Conservation (phyloP, 2,329 filamentous ascomycete genomes). For the Talaromyces sp. region DNA sequence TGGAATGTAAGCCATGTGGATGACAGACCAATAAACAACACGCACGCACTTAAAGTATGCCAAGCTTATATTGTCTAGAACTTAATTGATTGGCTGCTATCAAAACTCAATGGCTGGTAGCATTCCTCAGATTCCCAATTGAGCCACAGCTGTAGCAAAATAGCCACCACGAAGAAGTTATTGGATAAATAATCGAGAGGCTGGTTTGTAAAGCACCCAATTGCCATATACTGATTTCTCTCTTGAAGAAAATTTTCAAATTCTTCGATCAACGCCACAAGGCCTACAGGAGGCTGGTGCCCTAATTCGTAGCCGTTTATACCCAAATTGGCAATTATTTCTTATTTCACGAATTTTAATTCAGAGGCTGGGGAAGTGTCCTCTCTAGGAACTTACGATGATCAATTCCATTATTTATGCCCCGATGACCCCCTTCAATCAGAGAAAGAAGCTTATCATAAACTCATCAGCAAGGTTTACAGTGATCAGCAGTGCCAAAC, state of each 20-base stretch:
- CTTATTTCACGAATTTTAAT: neutral
- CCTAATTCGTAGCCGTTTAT: neutral
- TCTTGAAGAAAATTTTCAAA: neutral
- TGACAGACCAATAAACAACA: neutral
- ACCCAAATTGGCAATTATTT: slow-evolving; percentile 6
- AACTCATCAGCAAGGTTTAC: neutral
- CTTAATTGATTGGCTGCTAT: neutral
- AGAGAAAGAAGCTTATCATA: neutral
- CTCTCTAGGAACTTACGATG: neutral
- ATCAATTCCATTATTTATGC: slow-evolving; percentile 12
- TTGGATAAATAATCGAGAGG: neutral
- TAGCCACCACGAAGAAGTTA: neutral
- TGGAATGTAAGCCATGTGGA: slow-evolving; percentile 9
- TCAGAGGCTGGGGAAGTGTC: neutral
- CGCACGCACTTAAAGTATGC: neutral
- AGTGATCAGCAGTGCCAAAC: neutral
- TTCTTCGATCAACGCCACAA: neutral
- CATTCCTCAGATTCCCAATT: neutral
- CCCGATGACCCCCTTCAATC: neutral
- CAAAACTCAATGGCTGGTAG: neutral
- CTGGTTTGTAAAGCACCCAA: neutral
- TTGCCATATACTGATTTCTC: neutral
- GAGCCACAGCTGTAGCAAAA: neutral
- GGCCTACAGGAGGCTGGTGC: neutral
- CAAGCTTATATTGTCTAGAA: neutral